phyloP scores from a whole-genome alignment of 2,329 filamentous ascomycete species.

The Trichophyton verrucosum region DNA sequence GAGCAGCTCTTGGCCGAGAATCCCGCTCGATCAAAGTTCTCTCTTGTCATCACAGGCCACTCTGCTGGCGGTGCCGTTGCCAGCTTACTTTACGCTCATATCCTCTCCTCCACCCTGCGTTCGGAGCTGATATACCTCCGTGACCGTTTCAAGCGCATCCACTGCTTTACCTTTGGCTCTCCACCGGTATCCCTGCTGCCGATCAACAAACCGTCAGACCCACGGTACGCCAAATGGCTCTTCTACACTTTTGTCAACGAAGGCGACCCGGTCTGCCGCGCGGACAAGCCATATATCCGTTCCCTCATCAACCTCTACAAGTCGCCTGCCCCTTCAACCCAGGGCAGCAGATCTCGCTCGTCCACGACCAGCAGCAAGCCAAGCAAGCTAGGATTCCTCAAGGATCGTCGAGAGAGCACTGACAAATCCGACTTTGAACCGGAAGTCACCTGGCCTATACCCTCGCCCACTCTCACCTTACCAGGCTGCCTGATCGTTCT shows the following conservation, averaged over 20 bases:
- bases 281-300: conserved; percentile 63
- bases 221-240: conserved; percentile 49
- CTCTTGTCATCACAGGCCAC: conserved; percentile 72
- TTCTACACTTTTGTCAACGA: conserved; percentile 78
- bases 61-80: conserved; percentile 78
- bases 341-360: conserved; percentile 11
- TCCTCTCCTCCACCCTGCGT: conserved; percentile 48
- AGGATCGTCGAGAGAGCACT: conserved; percentile 6
- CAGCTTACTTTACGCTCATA: conserved; percentile 66
- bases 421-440: neutral
- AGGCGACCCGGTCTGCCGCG: conserved; percentile 66
- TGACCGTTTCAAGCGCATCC: conserved; percentile 60
- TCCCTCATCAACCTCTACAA: conserved; percentile 60
- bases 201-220: conserved; percentile 45
- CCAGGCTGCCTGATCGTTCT: conserved; percentile 59
- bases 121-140: conserved; percentile 61
- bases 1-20: conserved; percentile 60
- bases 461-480: conserved; percentile 53
- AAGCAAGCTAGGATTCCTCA: conserved; percentile 3
- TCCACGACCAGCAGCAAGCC: conserved; percentile 9
- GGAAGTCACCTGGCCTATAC: conserved; percentile 47
- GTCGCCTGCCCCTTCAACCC: conserved; percentile 37
- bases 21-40: conserved; percentile 51
- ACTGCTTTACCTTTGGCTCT: conserved; percentile 77
- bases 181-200: conserved; percentile 65